Percentiles rank a stretch among this genome's conserved stretches.
Conservation (phyloP, 139 green algal genomes). For the Closterium sp. region DNA sequence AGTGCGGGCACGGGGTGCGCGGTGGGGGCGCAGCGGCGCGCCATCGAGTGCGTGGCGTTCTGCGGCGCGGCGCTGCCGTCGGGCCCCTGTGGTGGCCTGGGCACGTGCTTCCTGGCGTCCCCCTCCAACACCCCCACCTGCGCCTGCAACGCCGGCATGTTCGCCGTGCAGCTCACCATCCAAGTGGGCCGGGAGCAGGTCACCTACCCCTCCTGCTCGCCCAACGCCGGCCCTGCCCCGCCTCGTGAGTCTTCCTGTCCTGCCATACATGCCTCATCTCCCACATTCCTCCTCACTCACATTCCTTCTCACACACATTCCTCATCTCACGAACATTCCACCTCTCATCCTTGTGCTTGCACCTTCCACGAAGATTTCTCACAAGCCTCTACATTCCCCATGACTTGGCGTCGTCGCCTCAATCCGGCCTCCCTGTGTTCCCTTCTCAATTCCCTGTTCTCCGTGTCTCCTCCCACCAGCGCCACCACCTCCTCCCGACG, state of each 20-base stretch:
- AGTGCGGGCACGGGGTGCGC: neutral
- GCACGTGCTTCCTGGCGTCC: neutral
- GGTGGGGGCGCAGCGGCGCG: neutral
- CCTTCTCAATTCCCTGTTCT: neutral
- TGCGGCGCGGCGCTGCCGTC: neutral
- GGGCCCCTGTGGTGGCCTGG: neutral
- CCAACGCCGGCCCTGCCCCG: neutral
- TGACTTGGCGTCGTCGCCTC: too few relatives aligned
- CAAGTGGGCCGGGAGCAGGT: neutral
- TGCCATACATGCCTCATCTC: too few relatives aligned
- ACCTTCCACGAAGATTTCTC: too few relatives aligned
- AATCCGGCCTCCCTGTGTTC: neutral
- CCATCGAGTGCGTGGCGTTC: conserved; percentile 2
- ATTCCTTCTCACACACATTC: too few relatives aligned
- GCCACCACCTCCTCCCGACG: neutral
- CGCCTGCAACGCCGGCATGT: neutral
- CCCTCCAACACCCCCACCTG: neutral
- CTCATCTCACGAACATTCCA: too few relatives aligned
- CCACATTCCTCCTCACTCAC: too few relatives aligned
- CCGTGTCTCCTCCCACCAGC: neutral
- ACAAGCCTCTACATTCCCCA: too few relatives aligned
- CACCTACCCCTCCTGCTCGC: neutral
- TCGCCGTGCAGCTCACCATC: neutral
- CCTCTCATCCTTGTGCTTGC: too few relatives aligned
- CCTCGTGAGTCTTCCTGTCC: neutral